These are phyloP conservation scores for Ceratobasidium sp. DNA, from an alignment of 1,284 basidiomycete genomes.

Conservation along the genomic window DNA sequence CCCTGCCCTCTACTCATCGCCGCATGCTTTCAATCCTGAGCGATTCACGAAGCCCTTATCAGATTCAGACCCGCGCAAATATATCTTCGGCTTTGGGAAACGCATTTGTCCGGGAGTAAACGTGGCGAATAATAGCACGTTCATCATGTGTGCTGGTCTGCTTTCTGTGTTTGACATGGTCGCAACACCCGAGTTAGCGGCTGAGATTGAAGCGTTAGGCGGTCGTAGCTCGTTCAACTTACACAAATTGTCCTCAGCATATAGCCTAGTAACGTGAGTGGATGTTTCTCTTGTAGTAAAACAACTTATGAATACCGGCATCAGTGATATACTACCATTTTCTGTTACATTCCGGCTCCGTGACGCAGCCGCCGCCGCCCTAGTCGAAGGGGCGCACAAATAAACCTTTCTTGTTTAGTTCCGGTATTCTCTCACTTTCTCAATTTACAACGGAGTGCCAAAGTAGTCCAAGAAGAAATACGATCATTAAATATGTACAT, in stretches of 20 bases:
- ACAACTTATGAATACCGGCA: too few species aligned
- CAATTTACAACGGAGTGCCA: too few species aligned
- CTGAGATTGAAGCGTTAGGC: background rate
- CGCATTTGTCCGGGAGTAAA: conserved; percentile 11
- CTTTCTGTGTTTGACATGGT: conserved; percentile 3
- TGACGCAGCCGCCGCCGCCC: too few species aligned
- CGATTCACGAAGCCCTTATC: conserved; percentile 10
- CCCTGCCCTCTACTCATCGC: background rate
- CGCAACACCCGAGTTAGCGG: background rate
- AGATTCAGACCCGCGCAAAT: conserved; percentile 15
- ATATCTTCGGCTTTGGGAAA: conserved; percentile 17
- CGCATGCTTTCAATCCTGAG: background rate
- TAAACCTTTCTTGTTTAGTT: too few species aligned
- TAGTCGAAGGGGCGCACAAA: too few species aligned
- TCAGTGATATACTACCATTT: too few species aligned
- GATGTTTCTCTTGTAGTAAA: too few species aligned
- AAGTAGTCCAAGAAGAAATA: too few species aligned
- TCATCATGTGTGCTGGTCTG: conserved; percentile 7
- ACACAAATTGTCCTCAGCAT: background rate
- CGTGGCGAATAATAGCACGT: conserved; percentile 11
- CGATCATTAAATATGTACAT: too few species aligned
- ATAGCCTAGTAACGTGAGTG: too few species aligned
- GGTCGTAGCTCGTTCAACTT: background rate
- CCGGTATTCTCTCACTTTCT: too few species aligned
- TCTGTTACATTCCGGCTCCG: too few species aligned